Percentiles rank a stretch among this genome's conserved stretches.
These are phyloP conservation scores for Yarrowia yakushimensis DNA, from an alignment of 805 yeast genomes.

Conservation along the genomic window DNA sequence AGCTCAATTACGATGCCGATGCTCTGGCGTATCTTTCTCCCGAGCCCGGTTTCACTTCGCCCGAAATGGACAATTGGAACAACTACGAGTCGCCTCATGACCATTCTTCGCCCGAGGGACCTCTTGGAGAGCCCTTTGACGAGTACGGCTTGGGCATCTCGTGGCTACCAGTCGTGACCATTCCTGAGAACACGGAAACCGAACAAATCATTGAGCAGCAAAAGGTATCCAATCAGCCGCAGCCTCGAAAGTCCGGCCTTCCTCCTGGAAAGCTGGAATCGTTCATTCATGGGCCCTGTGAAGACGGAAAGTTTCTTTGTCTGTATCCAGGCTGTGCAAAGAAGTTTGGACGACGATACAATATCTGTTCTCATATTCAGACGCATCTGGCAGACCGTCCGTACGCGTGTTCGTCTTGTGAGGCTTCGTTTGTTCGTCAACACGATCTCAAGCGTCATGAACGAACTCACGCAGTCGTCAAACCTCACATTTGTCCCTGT, in stretches of 20 bases:
- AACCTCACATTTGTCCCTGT: constrained; percentile 72
- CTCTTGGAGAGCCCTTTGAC: constrained; percentile 10
- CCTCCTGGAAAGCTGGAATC: constrained; percentile 89
- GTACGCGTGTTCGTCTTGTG: constrained; percentile 70
- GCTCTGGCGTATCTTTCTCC: constrained; percentile 22
- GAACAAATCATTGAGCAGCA: constrained; percentile 35
- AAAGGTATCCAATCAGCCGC: constrained; percentile 33
- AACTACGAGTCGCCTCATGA: constrained; percentile 11
- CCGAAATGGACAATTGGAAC: constrained; percentile 24
- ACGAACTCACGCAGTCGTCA: constrained; percentile 75
- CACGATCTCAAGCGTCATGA: constrained; percentile 91
- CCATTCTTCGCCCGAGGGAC: constrained; percentile 4
- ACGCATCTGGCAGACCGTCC: constrained; percentile 96
- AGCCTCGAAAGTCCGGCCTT: constrained; percentile 52
- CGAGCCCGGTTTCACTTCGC: constrained; percentile 18
- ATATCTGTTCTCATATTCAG: constrained; percentile 91
- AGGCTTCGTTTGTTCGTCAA: constrained; percentile 86
- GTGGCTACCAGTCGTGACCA: constrained; percentile 41
- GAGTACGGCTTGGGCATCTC: constrained; percentile 28
- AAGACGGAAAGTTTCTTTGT: constrained; percentile 68
- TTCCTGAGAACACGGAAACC: constrained; percentile 36
- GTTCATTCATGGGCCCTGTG: constrained; percentile 77
- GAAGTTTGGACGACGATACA: constrained; percentile 80
- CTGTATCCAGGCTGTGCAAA: constrained; percentile 75
- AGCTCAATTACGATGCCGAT: constrained; percentile 17